Percentiles rank a stretch among this genome's conserved stretches.
These are phyloP conservation scores for Starmera pachycereana DNA, from an alignment of 805 yeast genomes.

Conservation along the genomic window DNA sequence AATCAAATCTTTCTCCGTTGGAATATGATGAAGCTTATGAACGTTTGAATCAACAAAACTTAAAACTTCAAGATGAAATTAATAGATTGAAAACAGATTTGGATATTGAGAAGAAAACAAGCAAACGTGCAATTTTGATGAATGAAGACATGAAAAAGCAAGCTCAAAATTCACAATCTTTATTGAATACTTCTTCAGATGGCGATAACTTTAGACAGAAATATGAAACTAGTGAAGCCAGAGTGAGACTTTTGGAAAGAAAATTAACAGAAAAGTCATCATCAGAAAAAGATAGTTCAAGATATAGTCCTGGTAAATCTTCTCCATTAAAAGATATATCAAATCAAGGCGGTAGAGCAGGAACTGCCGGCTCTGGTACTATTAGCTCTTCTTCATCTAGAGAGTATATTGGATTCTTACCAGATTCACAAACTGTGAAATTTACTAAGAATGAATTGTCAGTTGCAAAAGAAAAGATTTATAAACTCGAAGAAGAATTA, in stretches of 20 bases:
- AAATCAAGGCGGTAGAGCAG: slow-evolving; percentile 5
- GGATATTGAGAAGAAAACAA: slow-evolving; percentile 41
- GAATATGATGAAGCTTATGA: slow-evolving; percentile 17
- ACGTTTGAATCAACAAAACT: slow-evolving; percentile 13
- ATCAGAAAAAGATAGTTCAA: slow-evolving; percentile 1
- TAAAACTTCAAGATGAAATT: slow-evolving; percentile 30
- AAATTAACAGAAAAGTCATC: slow-evolving; percentile 17
- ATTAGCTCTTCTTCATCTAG: background rate
- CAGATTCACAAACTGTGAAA: slow-evolving; percentile 29
- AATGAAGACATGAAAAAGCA: slow-evolving; percentile 32
- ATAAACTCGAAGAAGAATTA: slow-evolving; percentile 29
- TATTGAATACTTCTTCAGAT: slow-evolving; percentile 17
- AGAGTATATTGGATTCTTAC: slow-evolving; percentile 16
- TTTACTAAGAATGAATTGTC: slow-evolving; percentile 33
- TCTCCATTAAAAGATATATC: slow-evolving; percentile 20
- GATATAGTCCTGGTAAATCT: background rate
- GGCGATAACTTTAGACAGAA: slow-evolving; percentile 29
- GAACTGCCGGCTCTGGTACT: slow-evolving; percentile 16
- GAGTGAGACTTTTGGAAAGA: slow-evolving; percentile 29
- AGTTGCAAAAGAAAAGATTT: slow-evolving; percentile 30
- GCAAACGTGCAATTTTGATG: slow-evolving; percentile 39
- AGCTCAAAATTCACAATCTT: slow-evolving; percentile 17
- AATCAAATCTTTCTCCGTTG: slow-evolving; percentile 16
- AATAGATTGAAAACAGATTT: slow-evolving; percentile 37
- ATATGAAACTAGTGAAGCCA: slow-evolving; percentile 36